A percentile compares a stretch with the other conserved stretches of the same genome.
phyloP scores from a whole-genome alignment of 2,329 filamentous ascomycete species.

The Colletotrichum sp. region DNA sequence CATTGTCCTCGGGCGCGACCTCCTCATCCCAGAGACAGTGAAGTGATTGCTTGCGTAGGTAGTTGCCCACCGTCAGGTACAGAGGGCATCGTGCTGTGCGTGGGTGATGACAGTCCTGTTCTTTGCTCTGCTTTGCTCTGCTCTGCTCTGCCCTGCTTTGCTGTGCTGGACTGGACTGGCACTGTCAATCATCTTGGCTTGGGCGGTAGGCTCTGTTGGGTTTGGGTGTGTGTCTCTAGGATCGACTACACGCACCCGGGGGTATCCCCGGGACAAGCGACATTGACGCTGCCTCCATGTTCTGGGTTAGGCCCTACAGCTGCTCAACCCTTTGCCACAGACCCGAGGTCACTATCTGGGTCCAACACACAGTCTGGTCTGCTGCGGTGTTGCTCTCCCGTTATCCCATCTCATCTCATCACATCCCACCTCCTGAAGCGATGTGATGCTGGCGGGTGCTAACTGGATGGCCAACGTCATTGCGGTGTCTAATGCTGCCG shows the following conservation, averaged over 20 bases:
- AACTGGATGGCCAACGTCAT: background rate
- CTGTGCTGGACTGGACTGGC: background rate
- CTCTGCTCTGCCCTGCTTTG: background rate
- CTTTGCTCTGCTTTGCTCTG: background rate
- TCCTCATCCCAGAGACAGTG: background rate
- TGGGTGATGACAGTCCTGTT: background rate
- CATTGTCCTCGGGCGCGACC: background rate
- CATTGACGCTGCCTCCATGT: background rate
- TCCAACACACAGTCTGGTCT: background rate
- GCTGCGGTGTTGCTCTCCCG: conserved; percentile 3
- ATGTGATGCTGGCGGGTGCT: background rate
- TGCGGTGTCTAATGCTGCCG: background rate
- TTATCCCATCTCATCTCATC: background rate
- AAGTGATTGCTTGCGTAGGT: background rate
- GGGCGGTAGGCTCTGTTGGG: background rate
- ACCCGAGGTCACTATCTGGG: background rate
- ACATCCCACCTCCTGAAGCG: background rate
- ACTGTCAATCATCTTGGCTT: background rate
- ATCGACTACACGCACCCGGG: background rate
- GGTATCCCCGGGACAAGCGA: background rate
- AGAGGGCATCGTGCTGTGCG: background rate
- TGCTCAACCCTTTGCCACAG: background rate
- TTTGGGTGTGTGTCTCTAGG: background rate
- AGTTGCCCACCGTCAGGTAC: background rate
- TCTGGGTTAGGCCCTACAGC: background rate